These are phyloP conservation scores for Canavalia gladiata DNA, from an alignment of 306 rosid genomes.

Conservation along the genomic window DNA sequence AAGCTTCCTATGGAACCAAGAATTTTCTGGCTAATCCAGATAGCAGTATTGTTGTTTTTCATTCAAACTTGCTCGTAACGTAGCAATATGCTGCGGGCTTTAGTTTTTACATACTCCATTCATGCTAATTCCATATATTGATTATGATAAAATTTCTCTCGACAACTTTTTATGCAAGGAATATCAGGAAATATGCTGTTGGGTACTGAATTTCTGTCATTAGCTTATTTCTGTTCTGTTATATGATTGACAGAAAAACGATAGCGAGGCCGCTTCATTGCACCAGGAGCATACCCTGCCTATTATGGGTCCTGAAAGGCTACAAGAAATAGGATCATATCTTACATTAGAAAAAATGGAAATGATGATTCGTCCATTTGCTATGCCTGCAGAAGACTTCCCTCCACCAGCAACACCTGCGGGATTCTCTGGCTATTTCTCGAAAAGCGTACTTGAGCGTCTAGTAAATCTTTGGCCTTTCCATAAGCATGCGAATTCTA, in stretches of 20 bases:
- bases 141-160: background rate
- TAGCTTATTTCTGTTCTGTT: conserved; percentile 30
- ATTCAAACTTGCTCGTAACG: background rate
- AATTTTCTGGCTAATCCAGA: background rate
- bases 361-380: conserved; percentile 84
- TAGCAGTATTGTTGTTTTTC: background rate
- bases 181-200: conserved; percentile 5
- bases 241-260: conserved; percentile 70
- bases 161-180: conserved; percentile 17
- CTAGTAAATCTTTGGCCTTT: conserved; percentile 97
- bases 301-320: conserved; percentile 98
- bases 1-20: conserved; percentile 22
- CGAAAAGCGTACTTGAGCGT: conserved; percentile 92
- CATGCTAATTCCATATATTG: conserved; percentile 3
- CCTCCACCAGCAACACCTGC: conserved; percentile 93
- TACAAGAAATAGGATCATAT: conserved; percentile 90
- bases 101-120: background rate
- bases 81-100: background rate
- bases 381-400: conserved; percentile 99
- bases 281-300: conserved; percentile 98
- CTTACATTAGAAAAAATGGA: conserved; percentile 89
- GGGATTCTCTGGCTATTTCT: conserved; percentile 90
- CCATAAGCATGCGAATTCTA: conserved; percentile 72
- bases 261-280: conserved; percentile 76
- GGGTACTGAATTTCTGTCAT: conserved; percentile 13